phyloP scores from a whole-genome alignment of 75 land plant species.

The Adiantum capillusveneris region DNA sequence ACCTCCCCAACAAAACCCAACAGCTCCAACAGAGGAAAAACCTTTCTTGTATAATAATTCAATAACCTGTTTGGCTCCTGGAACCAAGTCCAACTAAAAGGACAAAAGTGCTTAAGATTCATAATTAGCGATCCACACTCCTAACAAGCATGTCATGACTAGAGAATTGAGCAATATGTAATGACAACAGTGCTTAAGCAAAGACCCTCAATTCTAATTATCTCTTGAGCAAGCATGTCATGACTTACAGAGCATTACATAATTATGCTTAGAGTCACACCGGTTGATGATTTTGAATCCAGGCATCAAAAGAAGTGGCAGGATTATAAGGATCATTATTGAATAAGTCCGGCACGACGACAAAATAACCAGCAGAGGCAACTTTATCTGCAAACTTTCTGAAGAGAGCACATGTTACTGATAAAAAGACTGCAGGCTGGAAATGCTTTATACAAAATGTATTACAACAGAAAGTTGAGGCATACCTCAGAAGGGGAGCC shows the following conservation, averaged over 20 bases:
- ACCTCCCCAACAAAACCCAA: conserved; percentile 41
- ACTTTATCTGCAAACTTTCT: conserved; percentile 38
- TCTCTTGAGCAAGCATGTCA: no score
- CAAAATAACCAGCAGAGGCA: conserved; percentile 23
- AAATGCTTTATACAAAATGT: neutral
- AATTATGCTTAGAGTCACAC: neutral
- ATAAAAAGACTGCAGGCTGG: no score
- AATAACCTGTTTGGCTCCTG: conserved; percentile 14
- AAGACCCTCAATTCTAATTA: no score
- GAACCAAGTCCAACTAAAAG: conserved; percentile 5
- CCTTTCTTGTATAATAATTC: conserved; percentile 15
- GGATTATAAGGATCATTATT: conserved; percentile 15
- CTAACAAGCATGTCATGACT: neutral
- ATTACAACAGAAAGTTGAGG: neutral
- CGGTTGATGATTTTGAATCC: conserved; percentile 11
- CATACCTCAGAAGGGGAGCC: conserved; percentile 1
- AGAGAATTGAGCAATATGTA: no score
- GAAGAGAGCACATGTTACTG: neutral
- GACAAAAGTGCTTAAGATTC: neutral
- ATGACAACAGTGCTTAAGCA: no score
- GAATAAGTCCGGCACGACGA: conserved; percentile 27
- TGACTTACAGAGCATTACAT: no score
- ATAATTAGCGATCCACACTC: no score
- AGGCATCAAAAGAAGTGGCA: neutral
- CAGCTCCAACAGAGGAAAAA: conserved; percentile 13